These are phyloP conservation scores for Mycena epipterygia DNA, from an alignment of 768 basidiomycete species.

Conservation along the genomic window DNA sequence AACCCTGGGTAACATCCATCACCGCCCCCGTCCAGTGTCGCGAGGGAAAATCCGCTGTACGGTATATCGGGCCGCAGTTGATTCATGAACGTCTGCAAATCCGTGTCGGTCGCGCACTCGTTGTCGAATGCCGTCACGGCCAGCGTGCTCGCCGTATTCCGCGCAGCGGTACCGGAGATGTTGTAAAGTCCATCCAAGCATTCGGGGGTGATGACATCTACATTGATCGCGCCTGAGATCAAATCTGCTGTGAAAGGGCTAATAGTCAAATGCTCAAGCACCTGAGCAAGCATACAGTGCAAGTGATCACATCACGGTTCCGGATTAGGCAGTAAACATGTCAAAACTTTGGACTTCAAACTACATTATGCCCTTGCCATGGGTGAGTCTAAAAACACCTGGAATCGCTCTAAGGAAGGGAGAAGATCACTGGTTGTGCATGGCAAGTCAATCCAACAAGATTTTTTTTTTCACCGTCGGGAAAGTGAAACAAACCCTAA, in stretches of 20 bases:
- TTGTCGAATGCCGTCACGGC: background rate
- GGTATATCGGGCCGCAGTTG: background rate
- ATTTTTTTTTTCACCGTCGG: too few relatives aligned
- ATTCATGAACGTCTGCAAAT: background rate
- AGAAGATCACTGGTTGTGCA: too few relatives aligned
- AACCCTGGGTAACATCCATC: background rate
- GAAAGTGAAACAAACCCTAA: too few relatives aligned
- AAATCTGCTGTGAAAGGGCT: background rate
- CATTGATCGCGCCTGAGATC: background rate
- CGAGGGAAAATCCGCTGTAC: background rate
- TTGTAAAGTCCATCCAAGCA: background rate
- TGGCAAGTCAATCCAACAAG: too few relatives aligned
- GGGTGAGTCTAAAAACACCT: too few relatives aligned
- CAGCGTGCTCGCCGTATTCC: background rate
- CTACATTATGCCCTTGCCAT: too few relatives aligned
- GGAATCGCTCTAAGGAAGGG: too few relatives aligned
- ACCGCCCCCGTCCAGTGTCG: background rate
- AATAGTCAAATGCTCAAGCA: background rate
- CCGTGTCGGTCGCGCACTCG: background rate
- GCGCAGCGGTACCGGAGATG: background rate
- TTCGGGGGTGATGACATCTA: background rate
- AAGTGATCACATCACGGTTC: too few relatives aligned
- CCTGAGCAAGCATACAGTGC: background rate
- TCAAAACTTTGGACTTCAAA: too few relatives aligned
- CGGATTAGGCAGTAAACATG: too few relatives aligned